A percentile compares a stretch with the other conserved stretches of the same genome.
Conservation (phyloP, 139 green algal genomes). For the Chlorella sp. region DNA sequence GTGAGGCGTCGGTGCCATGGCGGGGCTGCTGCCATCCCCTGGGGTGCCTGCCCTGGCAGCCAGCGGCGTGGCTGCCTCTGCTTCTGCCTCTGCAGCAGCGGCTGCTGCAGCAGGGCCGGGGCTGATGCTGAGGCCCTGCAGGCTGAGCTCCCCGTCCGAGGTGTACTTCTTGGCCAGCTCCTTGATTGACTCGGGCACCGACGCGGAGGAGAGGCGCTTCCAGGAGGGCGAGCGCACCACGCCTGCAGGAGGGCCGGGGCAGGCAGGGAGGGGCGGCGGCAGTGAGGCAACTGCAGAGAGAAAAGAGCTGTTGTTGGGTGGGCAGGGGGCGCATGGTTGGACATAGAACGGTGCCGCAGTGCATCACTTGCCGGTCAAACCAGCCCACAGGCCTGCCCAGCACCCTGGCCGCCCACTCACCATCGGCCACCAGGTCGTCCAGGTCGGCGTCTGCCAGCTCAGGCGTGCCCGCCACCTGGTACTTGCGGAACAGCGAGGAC, state of each 20-base stretch:
- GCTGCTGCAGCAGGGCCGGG: not conserved
- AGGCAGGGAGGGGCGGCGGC: not conserved
- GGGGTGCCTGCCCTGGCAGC: not conserved
- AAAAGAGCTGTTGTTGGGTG: too few species aligned
- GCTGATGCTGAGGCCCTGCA: not conserved
- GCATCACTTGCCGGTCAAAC: too few species aligned
- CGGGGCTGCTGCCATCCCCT: conserved; percentile 1
- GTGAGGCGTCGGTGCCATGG: conserved; percentile 26
- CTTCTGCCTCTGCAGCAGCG: not conserved
- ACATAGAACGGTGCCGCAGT: too few species aligned
- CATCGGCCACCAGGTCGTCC: conserved; percentile 10
- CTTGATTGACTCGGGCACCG: conserved; percentile 37
- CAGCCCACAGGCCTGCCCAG: too few species aligned
- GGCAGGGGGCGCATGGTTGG: too few species aligned
- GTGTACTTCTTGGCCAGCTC: conserved; percentile 39
- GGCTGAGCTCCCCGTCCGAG: not conserved
- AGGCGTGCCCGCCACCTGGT: conserved; percentile 28
- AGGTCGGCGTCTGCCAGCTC: conserved; percentile 22
- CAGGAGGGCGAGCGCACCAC: conserved; percentile 28
- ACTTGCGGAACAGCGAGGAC: conserved; percentile 46
- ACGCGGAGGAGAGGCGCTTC: conserved; percentile 39
- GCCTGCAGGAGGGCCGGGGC: not conserved
- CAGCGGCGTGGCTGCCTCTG: not conserved
- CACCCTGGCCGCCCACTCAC: not conserved
- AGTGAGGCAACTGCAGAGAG: not conserved